Conservation (phyloP, 371 early-diverging fungal genomes). For the Phascolomyces articulosus region DNA sequence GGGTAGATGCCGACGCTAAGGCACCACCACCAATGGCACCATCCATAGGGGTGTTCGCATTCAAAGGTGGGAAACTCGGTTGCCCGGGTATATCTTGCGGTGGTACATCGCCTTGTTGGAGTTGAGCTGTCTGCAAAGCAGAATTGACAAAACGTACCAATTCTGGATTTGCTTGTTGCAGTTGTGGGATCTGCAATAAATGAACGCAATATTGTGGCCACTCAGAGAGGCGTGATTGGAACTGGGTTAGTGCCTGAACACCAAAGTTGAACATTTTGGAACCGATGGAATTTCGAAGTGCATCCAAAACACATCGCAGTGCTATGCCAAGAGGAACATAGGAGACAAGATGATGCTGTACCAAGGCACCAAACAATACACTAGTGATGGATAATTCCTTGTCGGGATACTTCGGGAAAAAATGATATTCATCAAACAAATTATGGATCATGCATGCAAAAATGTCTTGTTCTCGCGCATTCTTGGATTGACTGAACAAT, state of each 20-base stretch:
- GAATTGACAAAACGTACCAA: conserved; percentile 57
- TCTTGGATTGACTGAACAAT: conserved; percentile 70
- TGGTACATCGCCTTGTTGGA: conserved; percentile 11
- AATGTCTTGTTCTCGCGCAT: conserved; percentile 75
- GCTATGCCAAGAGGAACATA: conserved; percentile 83
- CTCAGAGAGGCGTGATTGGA: conserved; percentile 82
- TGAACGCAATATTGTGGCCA: conserved; percentile 90
- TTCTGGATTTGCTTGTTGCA: conserved; percentile 81
- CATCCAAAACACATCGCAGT: conserved; percentile 84
- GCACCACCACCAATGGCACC: neutral
- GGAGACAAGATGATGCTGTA: conserved; percentile 84
- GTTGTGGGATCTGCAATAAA: conserved; percentile 80
- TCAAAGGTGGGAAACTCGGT: conserved; percentile 3
- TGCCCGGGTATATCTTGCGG: conserved; percentile 7
- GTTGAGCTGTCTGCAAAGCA: conserved; percentile 31
- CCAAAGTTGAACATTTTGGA: conserved; percentile 93
- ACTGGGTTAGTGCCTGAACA: conserved; percentile 82
- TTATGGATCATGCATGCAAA: conserved; percentile 86
- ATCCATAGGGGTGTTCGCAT: no score
- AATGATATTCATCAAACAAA: conserved; percentile 94
- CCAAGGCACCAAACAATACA: conserved; percentile 85
- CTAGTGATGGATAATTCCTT: conserved; percentile 88
- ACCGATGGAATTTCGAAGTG: conserved; percentile 78
- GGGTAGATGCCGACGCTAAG: conserved; percentile 1
- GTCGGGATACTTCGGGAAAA: conserved; percentile 93